Percentiles rank a stretch among this genome's conserved stretches.
These are phyloP conservation scores for Rhizophagus sp. DNA, from an alignment of 192 early-diverging fungal species.

Conservation along the genomic window DNA sequence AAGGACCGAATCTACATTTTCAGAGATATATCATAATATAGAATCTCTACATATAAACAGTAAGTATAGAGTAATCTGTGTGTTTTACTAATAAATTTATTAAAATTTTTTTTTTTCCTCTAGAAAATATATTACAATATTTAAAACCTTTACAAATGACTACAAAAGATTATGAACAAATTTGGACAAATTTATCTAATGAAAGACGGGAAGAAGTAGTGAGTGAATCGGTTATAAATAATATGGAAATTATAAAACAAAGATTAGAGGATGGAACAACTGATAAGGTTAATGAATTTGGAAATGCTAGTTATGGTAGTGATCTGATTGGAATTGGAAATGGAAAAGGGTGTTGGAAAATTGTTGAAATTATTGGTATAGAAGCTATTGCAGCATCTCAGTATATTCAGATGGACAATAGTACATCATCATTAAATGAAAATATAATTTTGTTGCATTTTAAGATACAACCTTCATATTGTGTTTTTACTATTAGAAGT, in stretches of 20 bases:
- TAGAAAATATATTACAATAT: neutral
- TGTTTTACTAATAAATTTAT: neutral
- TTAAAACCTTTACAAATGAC: slow-evolving; percentile 7
- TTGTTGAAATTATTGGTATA: neutral
- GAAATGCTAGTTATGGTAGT: neutral
- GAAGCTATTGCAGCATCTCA: slow-evolving; percentile 3
- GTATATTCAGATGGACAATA: neutral
- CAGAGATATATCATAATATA: neutral
- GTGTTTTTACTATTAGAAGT: neutral
- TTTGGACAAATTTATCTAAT: neutral
- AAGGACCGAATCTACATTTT: neutral
- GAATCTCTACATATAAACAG: neutral
- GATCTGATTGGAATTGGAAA: neutral
- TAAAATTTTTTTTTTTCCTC: neutral
- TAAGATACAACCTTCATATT: neutral
- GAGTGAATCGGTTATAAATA: neutral
- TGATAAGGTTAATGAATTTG: neutral
- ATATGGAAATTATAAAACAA: slow-evolving; percentile 1
- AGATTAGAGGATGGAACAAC: neutral
- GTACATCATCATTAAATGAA: neutral
- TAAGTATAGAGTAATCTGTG: neutral
- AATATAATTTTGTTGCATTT: slow-evolving; percentile 1
- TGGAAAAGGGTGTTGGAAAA: neutral
- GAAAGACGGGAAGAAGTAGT: neutral
- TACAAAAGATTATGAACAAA: neutral